Conservation (phyloP, 176 grass and related monocot genomes). For the Aegilops sharonensis region DNA sequence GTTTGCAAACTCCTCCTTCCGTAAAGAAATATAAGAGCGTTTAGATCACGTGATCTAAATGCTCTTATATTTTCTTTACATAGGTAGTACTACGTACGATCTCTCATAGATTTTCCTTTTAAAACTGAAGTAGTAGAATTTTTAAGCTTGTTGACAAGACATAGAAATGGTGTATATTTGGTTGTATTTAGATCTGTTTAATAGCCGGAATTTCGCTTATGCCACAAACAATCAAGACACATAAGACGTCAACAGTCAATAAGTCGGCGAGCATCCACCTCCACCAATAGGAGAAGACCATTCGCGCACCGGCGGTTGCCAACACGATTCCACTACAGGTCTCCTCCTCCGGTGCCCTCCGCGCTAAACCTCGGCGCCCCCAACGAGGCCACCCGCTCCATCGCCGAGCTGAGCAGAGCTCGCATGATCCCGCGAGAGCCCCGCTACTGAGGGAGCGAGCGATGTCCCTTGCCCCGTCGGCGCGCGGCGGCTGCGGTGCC, state of each 20-base stretch:
- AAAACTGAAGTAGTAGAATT: no score
- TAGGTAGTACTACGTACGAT: no score
- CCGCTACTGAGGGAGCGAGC: neutral
- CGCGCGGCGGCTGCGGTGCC: neutral
- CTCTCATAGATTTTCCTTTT: no score
- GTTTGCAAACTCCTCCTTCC: no score
- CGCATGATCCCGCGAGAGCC: slow-evolving; percentile 25
- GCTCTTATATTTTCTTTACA: no score
- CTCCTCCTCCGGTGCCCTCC: neutral
- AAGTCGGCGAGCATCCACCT: neutral
- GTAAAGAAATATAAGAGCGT: no score
- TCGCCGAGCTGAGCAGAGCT: neutral
- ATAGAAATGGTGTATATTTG: no score
- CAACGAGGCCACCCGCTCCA: neutral
- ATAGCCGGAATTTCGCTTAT: no score
- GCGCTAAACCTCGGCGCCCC: neutral
- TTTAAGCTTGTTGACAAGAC: no score
- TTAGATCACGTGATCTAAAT: no score
- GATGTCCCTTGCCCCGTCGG: slow-evolving; percentile 24
- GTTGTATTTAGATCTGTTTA: no score
- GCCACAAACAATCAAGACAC: neutral
- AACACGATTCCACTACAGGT: neutral
- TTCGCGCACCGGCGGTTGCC: slow-evolving; percentile 8
- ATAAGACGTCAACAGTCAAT: neutral
- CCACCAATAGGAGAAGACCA: neutral